Base-by-base conservation (phyloP, 2,329 filamentous ascomycete genomes). In the Fonsecaea erecta region DNA sequence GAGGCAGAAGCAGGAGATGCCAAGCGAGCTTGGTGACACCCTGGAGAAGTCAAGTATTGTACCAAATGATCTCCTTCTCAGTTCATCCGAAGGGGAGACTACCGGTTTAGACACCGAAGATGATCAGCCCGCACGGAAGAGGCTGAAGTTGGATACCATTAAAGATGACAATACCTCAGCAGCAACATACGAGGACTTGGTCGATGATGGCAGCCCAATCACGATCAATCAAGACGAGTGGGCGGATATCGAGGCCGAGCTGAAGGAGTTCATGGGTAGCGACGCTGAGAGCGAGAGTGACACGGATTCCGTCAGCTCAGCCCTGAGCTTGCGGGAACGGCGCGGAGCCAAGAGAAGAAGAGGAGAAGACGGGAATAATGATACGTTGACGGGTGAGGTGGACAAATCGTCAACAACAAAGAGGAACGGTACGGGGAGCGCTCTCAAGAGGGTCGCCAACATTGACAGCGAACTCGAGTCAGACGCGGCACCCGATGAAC, bases 181-280 rank as follows among this genome's bases (percentile, higher is more conserved):
- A 16, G 76, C 77, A 9, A 82, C 82, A 6, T 80, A 84, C 52
- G 81, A 81, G 4, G 61, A 68, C n/a, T 59, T 63, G 24, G 37
- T 69, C 14, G 68, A 68, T 37, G 68, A 71, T n/a, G 62, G 64
- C 26, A 72, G 71, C 55, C 81, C 76, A 1, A 82, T 82, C 18
- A 85, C 85, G 1, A 84, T 87, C 66, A 84, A 87, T 58, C 83
- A 80, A 14, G 86, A 89, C 62, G 84, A 91, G 73, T 89, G 88
- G 82, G 84, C 81, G 3, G 82, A 80, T 9, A 84, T 86, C 1
- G 88, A 92, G 69, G 88, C 90, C 64, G 92, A 96, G 73, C 79
- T 96, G 9, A 86, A 85, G 14, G 91, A 92, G 52, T 93, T 95
- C 70, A 79, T 95, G 70, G 74, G 77, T 51, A 78, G 76, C 52